Evolutionary conservation across 1,284 basidiomycete species (phyloP).

Genomic region (Athelia sp.): DNA sequence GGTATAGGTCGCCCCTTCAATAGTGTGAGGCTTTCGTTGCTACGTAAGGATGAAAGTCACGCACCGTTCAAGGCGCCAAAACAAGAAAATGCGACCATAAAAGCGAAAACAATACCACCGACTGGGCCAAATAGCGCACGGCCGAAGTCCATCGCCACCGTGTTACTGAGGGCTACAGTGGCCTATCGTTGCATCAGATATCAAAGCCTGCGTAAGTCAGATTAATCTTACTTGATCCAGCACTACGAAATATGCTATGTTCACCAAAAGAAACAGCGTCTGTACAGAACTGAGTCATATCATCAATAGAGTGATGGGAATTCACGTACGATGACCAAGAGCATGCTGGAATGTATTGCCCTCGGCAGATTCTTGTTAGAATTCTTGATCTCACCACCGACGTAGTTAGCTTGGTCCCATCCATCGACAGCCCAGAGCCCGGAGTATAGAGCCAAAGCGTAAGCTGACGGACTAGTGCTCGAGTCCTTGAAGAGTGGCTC

Average conservation of each 20-base stretch:
- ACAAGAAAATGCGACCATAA: constrained; percentile 90
- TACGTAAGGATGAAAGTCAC: too few species aligned
- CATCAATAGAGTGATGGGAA: too few species aligned
- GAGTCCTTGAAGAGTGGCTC: constrained; percentile 71
- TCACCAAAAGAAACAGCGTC: constrained; percentile 77
- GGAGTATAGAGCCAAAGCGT: constrained; percentile 92
- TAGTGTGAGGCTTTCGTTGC: not conserved
- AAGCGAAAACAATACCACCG: constrained; percentile 85
- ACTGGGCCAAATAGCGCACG: constrained; percentile 78
- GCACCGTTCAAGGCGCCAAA: constrained; percentile 87
- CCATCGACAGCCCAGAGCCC: constrained; percentile 96
- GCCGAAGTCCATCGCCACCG: constrained; percentile 94
- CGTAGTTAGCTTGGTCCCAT: constrained; percentile 89
- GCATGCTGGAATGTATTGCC: constrained; percentile 87
- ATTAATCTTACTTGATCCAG: constrained; percentile 60
- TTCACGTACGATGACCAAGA: constrained; percentile 59
- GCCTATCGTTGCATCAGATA: constrained; percentile 26
- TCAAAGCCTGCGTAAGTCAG: too few species aligned
- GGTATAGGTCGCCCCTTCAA: constrained; percentile 73
- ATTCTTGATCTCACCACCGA: constrained; percentile 88
- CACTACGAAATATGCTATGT: constrained; percentile 90
- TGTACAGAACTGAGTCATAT: constrained; percentile 18
- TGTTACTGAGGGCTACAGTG: constrained; percentile 78
- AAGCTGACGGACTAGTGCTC: constrained; percentile 75
- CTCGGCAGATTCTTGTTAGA: constrained; percentile 85